Conservation (phyloP, 2,329 filamentous ascomycete species). For the Huntiella savannae region DNA sequence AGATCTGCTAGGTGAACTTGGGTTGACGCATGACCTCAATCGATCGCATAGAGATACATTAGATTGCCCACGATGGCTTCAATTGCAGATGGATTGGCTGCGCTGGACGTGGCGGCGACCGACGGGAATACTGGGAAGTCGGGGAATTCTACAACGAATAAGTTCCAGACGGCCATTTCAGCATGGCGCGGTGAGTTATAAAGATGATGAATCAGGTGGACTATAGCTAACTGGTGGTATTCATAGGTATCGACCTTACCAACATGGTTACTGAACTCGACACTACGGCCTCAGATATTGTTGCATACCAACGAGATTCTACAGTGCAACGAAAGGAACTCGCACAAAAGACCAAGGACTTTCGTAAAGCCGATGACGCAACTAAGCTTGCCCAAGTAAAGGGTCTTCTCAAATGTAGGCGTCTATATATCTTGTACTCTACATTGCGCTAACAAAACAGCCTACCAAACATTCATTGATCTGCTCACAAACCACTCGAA, state of each 20-base stretch:
- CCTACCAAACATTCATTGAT: constrained; percentile 95
- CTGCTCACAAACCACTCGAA: constrained; percentile 92
- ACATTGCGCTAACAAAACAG: constrained; percentile 23
- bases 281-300: constrained; percentile 84
- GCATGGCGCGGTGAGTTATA: constrained; percentile 67
- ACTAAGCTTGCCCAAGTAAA: constrained; percentile 80
- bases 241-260: constrained; percentile 65
- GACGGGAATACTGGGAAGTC: constrained; percentile 25
- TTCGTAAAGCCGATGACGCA: constrained; percentile 78
- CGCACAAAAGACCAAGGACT: constrained; percentile 98
- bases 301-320: constrained; percentile 83
- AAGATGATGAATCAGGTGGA: not conserved
- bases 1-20: too few relatives aligned
- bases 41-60: too few relatives aligned
- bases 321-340: constrained; percentile 90
- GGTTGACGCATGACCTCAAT: too few relatives aligned
- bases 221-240: not conserved
- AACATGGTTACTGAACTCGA: constrained; percentile 71
- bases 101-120: constrained; percentile 15
- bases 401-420: constrained; percentile 59
- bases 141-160: constrained; percentile 40
- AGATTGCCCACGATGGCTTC: constrained; percentile 13
- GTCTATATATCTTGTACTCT: not conserved
- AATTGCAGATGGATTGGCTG: constrained; percentile 16
- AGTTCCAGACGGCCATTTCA: constrained; percentile 89